phyloP scores from a whole-genome alignment of 2,329 filamentous ascomycete species.

The Samsoniella hepiali region DNA sequence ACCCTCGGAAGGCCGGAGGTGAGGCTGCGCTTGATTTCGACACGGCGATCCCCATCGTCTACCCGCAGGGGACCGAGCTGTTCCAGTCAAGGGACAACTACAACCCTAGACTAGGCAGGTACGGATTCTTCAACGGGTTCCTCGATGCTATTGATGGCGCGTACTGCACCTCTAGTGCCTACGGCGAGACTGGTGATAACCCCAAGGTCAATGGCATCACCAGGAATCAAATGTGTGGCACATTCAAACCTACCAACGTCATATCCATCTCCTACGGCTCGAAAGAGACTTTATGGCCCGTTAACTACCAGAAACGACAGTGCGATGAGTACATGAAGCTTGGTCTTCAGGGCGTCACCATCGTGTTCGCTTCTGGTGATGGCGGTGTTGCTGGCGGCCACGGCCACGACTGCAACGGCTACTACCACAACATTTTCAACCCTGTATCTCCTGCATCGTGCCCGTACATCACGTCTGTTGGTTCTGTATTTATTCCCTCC shows the following conservation, averaged over 20 bases:
- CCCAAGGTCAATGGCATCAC: background rate
- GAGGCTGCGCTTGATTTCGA: slow-evolving; percentile 50
- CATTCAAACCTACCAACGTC: slow-evolving; percentile 25
- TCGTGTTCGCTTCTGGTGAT: slow-evolving; percentile 41
- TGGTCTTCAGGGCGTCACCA: slow-evolving; percentile 39
- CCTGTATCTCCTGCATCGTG: slow-evolving; percentile 39
- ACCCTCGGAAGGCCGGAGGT: no score
- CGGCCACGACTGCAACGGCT: slow-evolving; percentile 20
- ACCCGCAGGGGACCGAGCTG: slow-evolving; percentile 46
- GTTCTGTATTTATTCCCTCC: slow-evolving; percentile 46
- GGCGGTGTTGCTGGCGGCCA: slow-evolving; percentile 32
- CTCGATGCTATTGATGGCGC: slow-evolving; percentile 47
- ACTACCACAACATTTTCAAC: slow-evolving; percentile 24
- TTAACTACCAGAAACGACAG: slow-evolving; percentile 43
- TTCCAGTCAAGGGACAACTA: slow-evolving; percentile 24
- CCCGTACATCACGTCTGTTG: slow-evolving; percentile 47
- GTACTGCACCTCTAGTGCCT: slow-evolving; percentile 45
- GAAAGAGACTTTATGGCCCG: no score
- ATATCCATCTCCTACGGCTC: slow-evolving; percentile 46
- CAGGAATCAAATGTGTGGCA: slow-evolving; percentile 23
- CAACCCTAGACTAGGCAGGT: background rate
- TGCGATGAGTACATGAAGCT: slow-evolving; percentile 46
- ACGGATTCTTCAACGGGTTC: slow-evolving; percentile 26
- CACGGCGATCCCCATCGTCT: slow-evolving; percentile 47
- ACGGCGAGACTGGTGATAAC: slow-evolving; percentile 20